A percentile compares a stretch with the other conserved stretches of the same genome.
Conservation (phyloP, 257 asterid genomes). For the Solanum paucissectum region DNA sequence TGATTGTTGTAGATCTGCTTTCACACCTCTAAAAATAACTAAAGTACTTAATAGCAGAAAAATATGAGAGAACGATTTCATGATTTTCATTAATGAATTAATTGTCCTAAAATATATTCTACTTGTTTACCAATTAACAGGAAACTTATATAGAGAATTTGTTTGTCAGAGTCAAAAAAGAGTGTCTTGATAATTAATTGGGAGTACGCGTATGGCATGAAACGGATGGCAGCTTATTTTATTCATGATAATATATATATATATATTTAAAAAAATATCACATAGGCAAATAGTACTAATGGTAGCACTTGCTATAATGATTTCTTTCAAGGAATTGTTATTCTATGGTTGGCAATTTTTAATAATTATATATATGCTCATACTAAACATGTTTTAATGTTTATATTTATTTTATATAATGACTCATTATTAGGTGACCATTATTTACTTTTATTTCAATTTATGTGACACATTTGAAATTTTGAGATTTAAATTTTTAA, state of each 20-base stretch:
- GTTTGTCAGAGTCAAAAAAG: neutral
- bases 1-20: neutral
- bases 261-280: no score
- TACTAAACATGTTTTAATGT: neutral
- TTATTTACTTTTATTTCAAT: no score
- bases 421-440: neutral
- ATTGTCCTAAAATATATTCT: neutral
- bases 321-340: neutral
- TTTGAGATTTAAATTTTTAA: no score
- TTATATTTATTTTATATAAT: no score
- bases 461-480: no score
- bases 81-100: neutral
- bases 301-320: no score
- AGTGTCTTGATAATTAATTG: neutral
- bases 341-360: neutral
- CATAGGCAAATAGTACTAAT: no score
- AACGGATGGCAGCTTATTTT: neutral
- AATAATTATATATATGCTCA: no score
- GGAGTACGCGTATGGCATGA: neutral
- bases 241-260: neutral
- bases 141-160: no score
- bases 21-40: neutral
- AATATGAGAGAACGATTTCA: neutral
- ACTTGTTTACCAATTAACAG: neutral
- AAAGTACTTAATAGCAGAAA: neutral